Percentiles rank a stretch among this genome's conserved stretches.
phyloP scores from a whole-genome alignment of 176 grass and related monocot species.

The Oryza nivara region DNA sequence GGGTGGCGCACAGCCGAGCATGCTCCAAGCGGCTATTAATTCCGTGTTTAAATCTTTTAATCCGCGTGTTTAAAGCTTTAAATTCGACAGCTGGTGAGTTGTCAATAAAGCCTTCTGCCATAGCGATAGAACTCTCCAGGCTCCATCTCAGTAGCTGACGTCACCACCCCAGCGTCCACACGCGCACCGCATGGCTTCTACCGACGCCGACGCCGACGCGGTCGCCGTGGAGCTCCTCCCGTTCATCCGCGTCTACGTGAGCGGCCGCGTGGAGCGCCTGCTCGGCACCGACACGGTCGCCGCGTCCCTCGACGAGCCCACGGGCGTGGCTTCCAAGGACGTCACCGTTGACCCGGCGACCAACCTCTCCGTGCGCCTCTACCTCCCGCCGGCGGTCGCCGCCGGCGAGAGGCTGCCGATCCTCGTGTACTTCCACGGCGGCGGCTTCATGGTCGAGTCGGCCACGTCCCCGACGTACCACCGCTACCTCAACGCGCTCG shows the following conservation, averaged over 20 bases:
- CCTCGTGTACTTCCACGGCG: conserved; percentile 73
- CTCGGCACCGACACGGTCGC: conserved; percentile 29
- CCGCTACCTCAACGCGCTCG: conserved; percentile 52
- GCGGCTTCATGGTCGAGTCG: conserved; percentile 66
- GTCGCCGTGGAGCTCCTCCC: conserved; percentile 56
- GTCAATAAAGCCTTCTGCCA: no score
- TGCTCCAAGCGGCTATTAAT: no score
- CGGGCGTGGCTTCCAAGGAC: conserved; percentile 61
- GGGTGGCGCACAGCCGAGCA: no score
- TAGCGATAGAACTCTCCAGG: no score
- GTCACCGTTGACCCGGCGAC: conserved; percentile 50
- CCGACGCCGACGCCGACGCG: conserved; percentile 15
- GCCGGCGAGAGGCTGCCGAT: conserved; percentile 42
- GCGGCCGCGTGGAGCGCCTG: conserved; percentile 65
- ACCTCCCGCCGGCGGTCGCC: conserved; percentile 19
- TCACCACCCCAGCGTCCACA: not conserved
- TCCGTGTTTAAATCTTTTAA: no score
- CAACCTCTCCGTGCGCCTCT: conserved; percentile 54
- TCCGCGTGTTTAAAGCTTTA: no score
- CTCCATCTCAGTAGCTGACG: not conserved
- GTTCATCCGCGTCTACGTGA: conserved; percentile 60
- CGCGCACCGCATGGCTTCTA: conserved; percentile 34
- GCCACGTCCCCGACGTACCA: conserved; percentile 54
- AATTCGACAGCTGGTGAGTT: no score
- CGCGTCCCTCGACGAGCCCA: conserved; percentile 39